These are phyloP conservation scores for Hypoxylon sp. DNA, from an alignment of 2,329 filamentous ascomycete species.

Conservation along the genomic window DNA sequence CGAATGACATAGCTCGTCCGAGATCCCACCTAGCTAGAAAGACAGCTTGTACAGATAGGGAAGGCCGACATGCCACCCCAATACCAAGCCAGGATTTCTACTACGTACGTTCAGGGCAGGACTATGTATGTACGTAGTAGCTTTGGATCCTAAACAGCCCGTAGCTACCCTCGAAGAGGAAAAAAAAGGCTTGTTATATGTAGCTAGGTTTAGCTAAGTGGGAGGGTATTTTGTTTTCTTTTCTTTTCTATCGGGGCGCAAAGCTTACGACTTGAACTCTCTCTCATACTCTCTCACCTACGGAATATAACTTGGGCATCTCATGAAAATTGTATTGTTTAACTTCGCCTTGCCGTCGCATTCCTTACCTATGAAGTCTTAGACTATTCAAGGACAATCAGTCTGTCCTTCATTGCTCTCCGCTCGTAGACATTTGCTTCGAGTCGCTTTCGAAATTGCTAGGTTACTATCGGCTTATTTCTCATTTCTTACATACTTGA, in stretches of 20 bases:
- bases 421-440: slow-evolving; percentile 1
- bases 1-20: neutral
- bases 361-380: neutral
- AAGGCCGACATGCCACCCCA: slow-evolving; percentile 22
- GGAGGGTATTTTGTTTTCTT: slow-evolving; percentile 2
- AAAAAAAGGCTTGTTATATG: slow-evolving; percentile 1
- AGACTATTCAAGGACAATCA: neutral
- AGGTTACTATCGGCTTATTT: slow-evolving; percentile 16
- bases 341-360: neutral
- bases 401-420: neutral
- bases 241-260: slow-evolving; percentile 23
- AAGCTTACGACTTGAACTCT: slow-evolving; percentile 1
- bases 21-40: slow-evolving; percentile 10
- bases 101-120: too few relatives aligned
- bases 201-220: slow-evolving; percentile 4
- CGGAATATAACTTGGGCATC: neutral
- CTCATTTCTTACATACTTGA: neutral
- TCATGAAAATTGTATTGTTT: neutral
- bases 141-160: neutral
- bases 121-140: too few relatives aligned
- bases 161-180: neutral
- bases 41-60: slow-evolving; percentile 36
- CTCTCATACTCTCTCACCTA: slow-evolving; percentile 2
- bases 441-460: slow-evolving; percentile 4
- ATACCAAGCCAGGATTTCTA: neutral